A percentile compares a stretch with the other conserved stretches of the same genome.
Conservation (phyloP, 768 basidiomycete species). For the Boletus fagicola region DNA sequence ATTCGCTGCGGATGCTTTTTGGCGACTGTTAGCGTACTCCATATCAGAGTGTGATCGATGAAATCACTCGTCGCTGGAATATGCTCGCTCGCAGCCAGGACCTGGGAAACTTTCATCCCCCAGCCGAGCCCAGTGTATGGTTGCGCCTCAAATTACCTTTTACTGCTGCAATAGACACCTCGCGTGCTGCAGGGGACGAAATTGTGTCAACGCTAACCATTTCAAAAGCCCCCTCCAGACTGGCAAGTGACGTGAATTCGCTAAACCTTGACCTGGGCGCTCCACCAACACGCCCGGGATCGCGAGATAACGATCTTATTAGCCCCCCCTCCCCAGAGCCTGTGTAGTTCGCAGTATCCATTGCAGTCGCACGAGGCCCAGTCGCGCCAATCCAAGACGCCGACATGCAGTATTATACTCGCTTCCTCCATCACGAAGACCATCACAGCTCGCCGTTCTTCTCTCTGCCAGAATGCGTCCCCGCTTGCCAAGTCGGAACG, state of each 20-base stretch:
- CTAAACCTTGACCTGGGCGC: slow-evolving; percentile 17
- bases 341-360: slow-evolving; percentile 2
- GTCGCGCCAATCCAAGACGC: slow-evolving; percentile 25
- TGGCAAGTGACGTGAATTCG: slow-evolving; percentile 28
- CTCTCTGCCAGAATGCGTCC: slow-evolving; percentile 5
- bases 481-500: slow-evolving; percentile 17
- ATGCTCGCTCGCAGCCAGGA: not conserved
- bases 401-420: slow-evolving; percentile 4
- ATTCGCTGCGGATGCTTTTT: slow-evolving; percentile 13
- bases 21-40: slow-evolving; percentile 3
- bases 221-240: slow-evolving; percentile 12
- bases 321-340: not conserved
- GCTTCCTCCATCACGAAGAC: slow-evolving; percentile 23
- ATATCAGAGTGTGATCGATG: slow-evolving; percentile 29
- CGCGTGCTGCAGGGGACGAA: not conserved
- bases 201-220: slow-evolving; percentile 8
- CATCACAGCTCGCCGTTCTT: slow-evolving; percentile 20
- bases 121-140: not conserved
- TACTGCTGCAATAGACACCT: not conserved
- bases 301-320: slow-evolving; percentile 33
- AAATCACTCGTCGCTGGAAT: slow-evolving; percentile 23
- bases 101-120: too few species aligned
- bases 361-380: slow-evolving; percentile 15
- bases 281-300: slow-evolving; percentile 21
- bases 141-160: slow-evolving; percentile 5